Conservation (phyloP, 2,329 filamentous ascomycete genomes). For the Neofusicoccum parvum region DNA sequence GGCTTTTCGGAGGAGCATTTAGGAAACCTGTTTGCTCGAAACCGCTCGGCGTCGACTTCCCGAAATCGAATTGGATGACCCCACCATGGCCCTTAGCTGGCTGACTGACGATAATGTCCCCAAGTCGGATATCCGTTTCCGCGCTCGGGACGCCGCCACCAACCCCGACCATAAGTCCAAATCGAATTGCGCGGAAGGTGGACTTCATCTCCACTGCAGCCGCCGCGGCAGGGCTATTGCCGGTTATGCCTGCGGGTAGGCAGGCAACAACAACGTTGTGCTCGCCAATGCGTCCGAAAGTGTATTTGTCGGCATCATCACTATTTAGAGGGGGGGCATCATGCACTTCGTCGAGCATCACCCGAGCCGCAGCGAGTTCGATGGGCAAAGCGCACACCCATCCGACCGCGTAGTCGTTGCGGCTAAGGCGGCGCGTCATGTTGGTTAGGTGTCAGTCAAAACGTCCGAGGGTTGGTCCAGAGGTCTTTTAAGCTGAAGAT, state of each 20-base stretch:
- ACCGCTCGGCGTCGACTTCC: constrained; percentile 24
- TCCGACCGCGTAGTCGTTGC: constrained; percentile 33
- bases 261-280: constrained; percentile 41
- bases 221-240: constrained; percentile 36
- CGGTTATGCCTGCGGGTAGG: constrained; percentile 35
- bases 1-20: constrained; percentile 21
- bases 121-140: constrained; percentile 29
- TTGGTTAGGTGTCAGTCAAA: constrained; percentile 20
- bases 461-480: not conserved
- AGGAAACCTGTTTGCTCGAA: constrained; percentile 23
- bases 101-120: constrained; percentile 31
- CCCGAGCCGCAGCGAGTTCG: constrained; percentile 34
- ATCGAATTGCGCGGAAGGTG: constrained; percentile 36
- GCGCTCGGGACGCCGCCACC: constrained; percentile 35
- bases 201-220: constrained; percentile 34
- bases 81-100: constrained; percentile 25
- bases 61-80: constrained; percentile 30
- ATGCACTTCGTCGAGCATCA: constrained; percentile 35
- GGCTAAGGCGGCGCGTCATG: constrained; percentile 23
- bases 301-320: constrained; percentile 30
- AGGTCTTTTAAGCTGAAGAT: not conserved
- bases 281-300: constrained; percentile 28
- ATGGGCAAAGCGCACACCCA: constrained; percentile 38
- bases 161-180: constrained; percentile 50
- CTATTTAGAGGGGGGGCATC: constrained; percentile 16